phyloP scores from a whole-genome alignment of 2,329 filamentous ascomycete genomes.

The Beauveria sp. region DNA sequence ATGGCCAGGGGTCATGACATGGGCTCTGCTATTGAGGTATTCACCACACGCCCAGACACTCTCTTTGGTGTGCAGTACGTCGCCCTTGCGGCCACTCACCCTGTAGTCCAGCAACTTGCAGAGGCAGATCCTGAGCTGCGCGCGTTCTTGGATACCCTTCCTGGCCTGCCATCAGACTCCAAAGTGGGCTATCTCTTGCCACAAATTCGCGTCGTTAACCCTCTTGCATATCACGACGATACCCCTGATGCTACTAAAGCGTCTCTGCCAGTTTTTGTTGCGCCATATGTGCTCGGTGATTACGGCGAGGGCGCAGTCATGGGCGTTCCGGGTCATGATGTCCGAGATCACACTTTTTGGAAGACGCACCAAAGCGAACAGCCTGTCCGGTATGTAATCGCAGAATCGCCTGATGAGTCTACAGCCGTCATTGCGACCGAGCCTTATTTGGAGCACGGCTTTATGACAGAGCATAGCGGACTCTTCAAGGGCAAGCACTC shows the following conservation, averaged over 20 bases:
- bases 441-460: conserved; percentile 58
- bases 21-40: conserved; percentile 56
- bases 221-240: conserved; percentile 49
- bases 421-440: conserved; percentile 36
- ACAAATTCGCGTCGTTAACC: conserved; percentile 55
- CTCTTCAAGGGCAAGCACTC: conserved; percentile 58
- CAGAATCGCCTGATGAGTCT: conserved; percentile 40
- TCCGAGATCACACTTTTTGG: conserved; percentile 75
- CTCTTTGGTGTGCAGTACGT: conserved; percentile 83
- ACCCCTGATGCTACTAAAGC: conserved; percentile 44
- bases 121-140: conserved; percentile 53
- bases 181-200: conserved; percentile 63
- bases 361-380: conserved; percentile 55
- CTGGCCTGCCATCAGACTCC: conserved; percentile 45
- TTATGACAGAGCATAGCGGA: conserved; percentile 59
- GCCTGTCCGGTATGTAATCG: conserved; percentile 57
- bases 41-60: conserved; percentile 80
- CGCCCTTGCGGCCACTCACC: conserved; percentile 67
- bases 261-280: conserved; percentile 68
- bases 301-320: conserved; percentile 86
- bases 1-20: conserved; percentile 33
- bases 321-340: conserved; percentile 83
- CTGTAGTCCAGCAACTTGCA: conserved; percentile 56
- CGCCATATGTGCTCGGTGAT: conserved; percentile 77
- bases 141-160: conserved; percentile 59